phyloP scores from a whole-genome alignment of 805 yeast species.

The Suhomyces xylopsoci region DNA sequence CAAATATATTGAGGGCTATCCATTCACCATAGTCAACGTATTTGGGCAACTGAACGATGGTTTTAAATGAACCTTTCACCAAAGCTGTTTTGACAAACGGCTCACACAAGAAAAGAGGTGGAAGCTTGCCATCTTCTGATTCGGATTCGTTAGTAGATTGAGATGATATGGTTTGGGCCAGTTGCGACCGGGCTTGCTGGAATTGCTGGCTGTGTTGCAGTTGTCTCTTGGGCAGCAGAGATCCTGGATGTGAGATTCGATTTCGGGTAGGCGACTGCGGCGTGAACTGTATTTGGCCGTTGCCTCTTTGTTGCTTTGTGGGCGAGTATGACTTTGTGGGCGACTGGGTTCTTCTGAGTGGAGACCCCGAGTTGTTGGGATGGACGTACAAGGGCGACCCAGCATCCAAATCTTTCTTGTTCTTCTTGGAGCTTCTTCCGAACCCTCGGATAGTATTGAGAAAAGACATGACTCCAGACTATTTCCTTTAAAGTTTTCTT shows the following conservation, averaged over 20 bases:
- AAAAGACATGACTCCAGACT: slow-evolving; percentile 37
- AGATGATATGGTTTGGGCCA: slow-evolving; percentile 10
- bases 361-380: slow-evolving; percentile 31
- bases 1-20: slow-evolving; percentile 91
- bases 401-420: slow-evolving; percentile 35
- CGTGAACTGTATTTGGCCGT: slow-evolving; percentile 18
- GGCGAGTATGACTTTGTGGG: slow-evolving; percentile 43
- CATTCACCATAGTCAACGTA: slow-evolving; percentile 94
- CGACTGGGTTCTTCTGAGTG: slow-evolving; percentile 35
- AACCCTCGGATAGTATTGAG: slow-evolving; percentile 47
- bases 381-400: slow-evolving; percentile 32
- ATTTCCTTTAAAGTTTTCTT: no score
- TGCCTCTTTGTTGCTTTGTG: slow-evolving; percentile 25
- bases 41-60: slow-evolving; percentile 92
- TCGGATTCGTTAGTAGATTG: background rate
- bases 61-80: slow-evolving; percentile 94
- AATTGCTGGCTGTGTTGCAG: slow-evolving; percentile 1
- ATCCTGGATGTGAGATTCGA: slow-evolving; percentile 6
- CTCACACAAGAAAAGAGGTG: slow-evolving; percentile 78
- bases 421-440: slow-evolving; percentile 45
- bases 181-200: slow-evolving; percentile 11
- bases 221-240: slow-evolving; percentile 11
- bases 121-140: background rate
- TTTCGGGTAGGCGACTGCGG: slow-evolving; percentile 23
- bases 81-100: slow-evolving; percentile 92